Percentiles rank a stretch among this genome's conserved stretches.
These are phyloP conservation scores for Malus orientalis DNA, from an alignment of 306 rosid species.

Conservation along the genomic window DNA sequence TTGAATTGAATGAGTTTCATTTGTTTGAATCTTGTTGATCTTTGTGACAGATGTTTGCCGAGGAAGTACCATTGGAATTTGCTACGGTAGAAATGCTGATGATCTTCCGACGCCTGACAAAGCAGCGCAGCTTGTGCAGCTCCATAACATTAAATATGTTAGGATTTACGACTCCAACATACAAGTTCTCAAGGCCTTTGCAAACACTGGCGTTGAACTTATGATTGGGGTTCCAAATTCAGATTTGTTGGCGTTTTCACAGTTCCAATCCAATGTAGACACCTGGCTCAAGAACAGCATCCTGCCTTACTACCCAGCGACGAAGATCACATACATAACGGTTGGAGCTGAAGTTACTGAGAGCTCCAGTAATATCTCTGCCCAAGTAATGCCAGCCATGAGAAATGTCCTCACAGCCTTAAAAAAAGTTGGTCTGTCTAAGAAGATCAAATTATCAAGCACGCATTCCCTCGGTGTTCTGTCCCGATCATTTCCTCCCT, in stretches of 20 bases:
- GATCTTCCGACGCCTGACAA: slow-evolving; percentile 96
- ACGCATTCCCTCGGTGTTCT: slow-evolving; percentile 95
- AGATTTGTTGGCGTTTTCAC: slow-evolving; percentile 78
- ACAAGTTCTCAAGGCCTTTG: slow-evolving; percentile 91
- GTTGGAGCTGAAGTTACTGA: slow-evolving; percentile 96
- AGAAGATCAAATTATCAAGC: slow-evolving; percentile 77
- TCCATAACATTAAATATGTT: slow-evolving; percentile 72
- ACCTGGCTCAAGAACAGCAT: slow-evolving; percentile 81
- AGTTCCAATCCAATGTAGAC: slow-evolving; percentile 89
- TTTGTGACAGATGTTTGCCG: slow-evolving; percentile 48
- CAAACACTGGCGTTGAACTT: slow-evolving; percentile 80
- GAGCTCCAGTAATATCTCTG: slow-evolving; percentile 51
- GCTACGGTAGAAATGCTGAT: slow-evolving; percentile 96
- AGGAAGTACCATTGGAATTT: slow-evolving; percentile 79
- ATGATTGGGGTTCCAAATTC: slow-evolving; percentile 83
- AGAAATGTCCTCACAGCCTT: slow-evolving; percentile 75
- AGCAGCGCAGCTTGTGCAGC: slow-evolving; percentile 79
- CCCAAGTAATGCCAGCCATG: slow-evolving; percentile 85
- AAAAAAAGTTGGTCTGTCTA: slow-evolving; percentile 66
- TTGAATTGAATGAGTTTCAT: not conserved
- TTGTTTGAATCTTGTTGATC: slow-evolving; percentile 6
- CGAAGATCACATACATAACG: slow-evolving; percentile 85
- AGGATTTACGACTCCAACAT: slow-evolving; percentile 78
- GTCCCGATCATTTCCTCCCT: slow-evolving; percentile 94
- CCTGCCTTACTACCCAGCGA: slow-evolving; percentile 80